Evolutionary conservation across 306 rosid species (phyloP), one percentile per base, ranked within the genome.

Genomic region (Glycine tomentella): DNA sequence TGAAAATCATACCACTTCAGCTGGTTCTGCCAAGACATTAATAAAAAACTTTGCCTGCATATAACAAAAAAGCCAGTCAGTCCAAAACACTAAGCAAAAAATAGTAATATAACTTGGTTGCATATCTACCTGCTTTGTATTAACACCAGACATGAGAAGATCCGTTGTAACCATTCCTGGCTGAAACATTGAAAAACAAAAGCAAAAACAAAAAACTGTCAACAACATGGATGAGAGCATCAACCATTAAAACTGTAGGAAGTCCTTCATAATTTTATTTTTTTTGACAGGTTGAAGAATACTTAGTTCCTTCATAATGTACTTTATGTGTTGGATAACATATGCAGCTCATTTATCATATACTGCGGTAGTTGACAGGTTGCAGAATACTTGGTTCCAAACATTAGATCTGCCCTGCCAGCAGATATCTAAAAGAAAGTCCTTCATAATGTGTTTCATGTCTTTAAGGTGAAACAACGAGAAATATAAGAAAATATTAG

Each of bases 121-220:
- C 62, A 50, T 76, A 70, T 42, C 36, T 49, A 91, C 98, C 97
- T 95, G 98, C 86, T 95, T 92, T 17, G 97, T 92, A 67, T 83
- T 92, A 56, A 95, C 99, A 59, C 99, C 99, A 79, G 99, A 91
- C 97, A 95, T 92, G 57, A 95, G 99, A 87, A 95, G 99, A 87
- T 95, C 97, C 9, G 99, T 95, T 71, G 99, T 95, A 48, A 95
- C 99, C 99, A 95, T 95, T 84, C 99, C 99, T 9, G 97, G 99
- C 97, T 95, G 90, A 87, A 87, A 82, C 74, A 83, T 64, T 86
- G 69, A 45, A 79, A 45, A 75, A 58, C 51, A 17, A 63, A 40
- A 15, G 52, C 9, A 59, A 59, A 84, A 61, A 58, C 57, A 52
- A 67, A 59, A 64, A 63, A 40, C 8, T 2, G 65, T 38, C 45